Evolutionary conservation across 1,284 basidiomycete genomes (phyloP), one percentile per base, ranked within the genome.

Genomic region (Heterobasidion parviporum): DNA sequence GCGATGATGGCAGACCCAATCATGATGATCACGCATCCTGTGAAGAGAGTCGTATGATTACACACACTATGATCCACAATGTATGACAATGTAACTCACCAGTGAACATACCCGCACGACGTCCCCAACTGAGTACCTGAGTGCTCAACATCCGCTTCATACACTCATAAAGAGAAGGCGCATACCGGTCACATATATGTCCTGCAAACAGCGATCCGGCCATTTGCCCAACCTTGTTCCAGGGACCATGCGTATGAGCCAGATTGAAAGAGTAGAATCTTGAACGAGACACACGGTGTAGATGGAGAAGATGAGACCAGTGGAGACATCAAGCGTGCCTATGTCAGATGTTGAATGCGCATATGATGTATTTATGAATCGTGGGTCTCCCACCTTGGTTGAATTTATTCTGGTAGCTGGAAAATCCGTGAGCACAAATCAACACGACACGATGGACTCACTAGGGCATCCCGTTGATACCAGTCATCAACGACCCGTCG

Each of bases 81-180:
- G 4, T 26, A 26, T 26, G 26, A 5, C 5, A 26, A 26, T 26
- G 26, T 26, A 6, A 26, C 26, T 7, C 36, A 44, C 70, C 68
- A 26, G 55, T 49, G 50, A 68, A 66, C 69, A 72, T 70, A 10
- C 63, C 69, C 20, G 62, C 64, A 20, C 69, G 66, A 10, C 70
- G 69, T 16, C 72, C 71, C 36, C 60, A 68, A 9, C 64, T 61
- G 38, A 26, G 26, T 41, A 41, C 38, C 12, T 8, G n/a, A 41
- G 3, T 5, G 26, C 1, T 26, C 26, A 26, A 26, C 26, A 26
- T 26, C 26, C 4, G 26, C 26, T 26, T 26, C 26, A 26, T 4
- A 3, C 26, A 26, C 26, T 26, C 26, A 5, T 6, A 26, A 4
- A 5, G 26, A 26, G 26, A 26, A 26, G 50, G 16, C 18, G 20